These are phyloP conservation scores for Colletotrichum falcatum DNA, from an alignment of 2,329 filamentous ascomycete genomes.

Conservation along the genomic window DNA sequence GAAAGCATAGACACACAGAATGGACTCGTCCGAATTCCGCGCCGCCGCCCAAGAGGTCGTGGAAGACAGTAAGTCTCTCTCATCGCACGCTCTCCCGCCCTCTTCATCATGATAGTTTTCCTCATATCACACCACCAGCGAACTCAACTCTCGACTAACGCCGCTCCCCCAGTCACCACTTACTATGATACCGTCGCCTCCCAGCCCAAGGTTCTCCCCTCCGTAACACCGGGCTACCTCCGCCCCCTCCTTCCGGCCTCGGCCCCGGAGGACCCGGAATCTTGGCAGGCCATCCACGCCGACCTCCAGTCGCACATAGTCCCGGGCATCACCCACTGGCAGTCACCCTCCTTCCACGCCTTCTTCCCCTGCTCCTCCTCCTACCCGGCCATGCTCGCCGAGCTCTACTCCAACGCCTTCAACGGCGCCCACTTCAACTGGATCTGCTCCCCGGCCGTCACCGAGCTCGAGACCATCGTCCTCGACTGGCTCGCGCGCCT, in stretches of 20 bases:
- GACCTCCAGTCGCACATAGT: slow-evolving; percentile 90
- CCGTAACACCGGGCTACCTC: slow-evolving; percentile 87
- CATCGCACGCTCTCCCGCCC: background rate
- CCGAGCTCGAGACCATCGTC: slow-evolving; percentile 92
- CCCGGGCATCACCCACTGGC: slow-evolving; percentile 94
- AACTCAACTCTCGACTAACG: background rate
- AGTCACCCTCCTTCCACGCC: slow-evolving; percentile 94
- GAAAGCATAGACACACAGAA: slow-evolving; percentile 49
- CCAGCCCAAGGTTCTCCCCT: slow-evolving; percentile 76
- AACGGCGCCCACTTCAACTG: slow-evolving; percentile 96
- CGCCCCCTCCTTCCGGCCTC: slow-evolving; percentile 78
- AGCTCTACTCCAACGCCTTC: slow-evolving; percentile 91
- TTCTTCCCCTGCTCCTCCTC: slow-evolving; percentile 89
- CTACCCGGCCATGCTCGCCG: slow-evolving; percentile 88
- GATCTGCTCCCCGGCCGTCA: slow-evolving; percentile 92
- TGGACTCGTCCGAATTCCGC: slow-evolving; percentile 85
- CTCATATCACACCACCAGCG: background rate
- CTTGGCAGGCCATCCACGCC: slow-evolving; percentile 82
- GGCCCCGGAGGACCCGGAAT: slow-evolving; percentile 74
- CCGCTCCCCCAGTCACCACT: slow-evolving; percentile 71
- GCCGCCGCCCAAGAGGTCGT: slow-evolving; percentile 81
- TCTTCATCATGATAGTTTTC: background rate
- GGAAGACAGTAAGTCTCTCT: slow-evolving; percentile 77
- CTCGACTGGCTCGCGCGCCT: slow-evolving; percentile 91
- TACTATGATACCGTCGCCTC: slow-evolving; percentile 84